These are phyloP conservation scores for Lachnellula subtilissima DNA, from an alignment of 2,329 filamentous ascomycete species.

Conservation along the genomic window DNA sequence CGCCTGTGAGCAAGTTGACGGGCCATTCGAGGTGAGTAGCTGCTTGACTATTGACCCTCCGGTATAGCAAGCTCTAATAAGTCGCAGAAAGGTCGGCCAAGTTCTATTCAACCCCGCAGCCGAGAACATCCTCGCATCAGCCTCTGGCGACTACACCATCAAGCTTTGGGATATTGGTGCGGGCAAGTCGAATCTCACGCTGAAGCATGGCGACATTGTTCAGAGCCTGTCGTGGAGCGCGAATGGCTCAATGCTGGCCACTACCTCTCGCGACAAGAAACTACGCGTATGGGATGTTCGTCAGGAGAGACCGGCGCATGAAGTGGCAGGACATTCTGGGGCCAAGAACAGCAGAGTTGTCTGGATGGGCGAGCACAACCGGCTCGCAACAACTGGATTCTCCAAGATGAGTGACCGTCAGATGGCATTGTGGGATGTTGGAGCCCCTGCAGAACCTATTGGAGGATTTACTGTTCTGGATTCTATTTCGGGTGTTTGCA, in stretches of 20 bases:
- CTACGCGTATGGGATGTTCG: conserved; percentile 95
- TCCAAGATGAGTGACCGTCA: conserved; percentile 98
- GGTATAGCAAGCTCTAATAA: conserved; percentile 22
- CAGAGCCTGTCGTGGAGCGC: conserved; percentile 96
- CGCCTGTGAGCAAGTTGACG: conserved; percentile 73
- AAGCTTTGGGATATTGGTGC: conserved; percentile 93
- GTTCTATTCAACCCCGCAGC: conserved; percentile 96
- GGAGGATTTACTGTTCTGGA: conserved; percentile 88
- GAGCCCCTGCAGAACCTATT: conserved; percentile 72
- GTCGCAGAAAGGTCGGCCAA: conserved; percentile 84
- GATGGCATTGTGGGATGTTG: conserved; percentile 90
- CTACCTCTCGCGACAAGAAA: conserved; percentile 97
- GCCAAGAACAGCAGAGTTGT: conserved; percentile 97
- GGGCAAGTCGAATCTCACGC: conserved; percentile 65
- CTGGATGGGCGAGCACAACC: conserved; percentile 96
- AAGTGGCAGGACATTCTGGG: conserved; percentile 78
- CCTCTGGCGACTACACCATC: conserved; percentile 89
- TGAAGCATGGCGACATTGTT: conserved; percentile 87
- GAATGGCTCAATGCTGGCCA: conserved; percentile 78
- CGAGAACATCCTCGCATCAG: conserved; percentile 90
- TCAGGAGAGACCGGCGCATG: conserved; percentile 82
- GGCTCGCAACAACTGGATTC: conserved; percentile 94
- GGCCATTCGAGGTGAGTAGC: conserved; percentile 72
- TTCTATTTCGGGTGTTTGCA: conserved; percentile 95
- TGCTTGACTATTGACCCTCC: not conserved